Conservation (phyloP, 306 rosid genomes). For the Cercis canadensis region DNA sequence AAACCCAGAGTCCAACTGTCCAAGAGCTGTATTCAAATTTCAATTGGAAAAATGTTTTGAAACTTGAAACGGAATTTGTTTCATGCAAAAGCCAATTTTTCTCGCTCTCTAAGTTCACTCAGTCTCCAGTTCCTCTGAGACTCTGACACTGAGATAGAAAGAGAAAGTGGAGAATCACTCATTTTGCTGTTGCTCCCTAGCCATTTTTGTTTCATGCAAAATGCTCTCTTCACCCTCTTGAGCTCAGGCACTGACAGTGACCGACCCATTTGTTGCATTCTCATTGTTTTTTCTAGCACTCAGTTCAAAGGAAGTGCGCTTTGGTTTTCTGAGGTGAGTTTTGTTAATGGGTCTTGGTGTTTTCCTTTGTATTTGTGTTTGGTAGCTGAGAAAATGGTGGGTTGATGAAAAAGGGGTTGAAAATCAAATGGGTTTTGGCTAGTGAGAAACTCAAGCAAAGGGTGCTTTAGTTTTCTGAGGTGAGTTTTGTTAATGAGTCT, state of each 20-base stretch:
- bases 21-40: not conserved
- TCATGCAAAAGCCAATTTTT: slow-evolving; percentile 31
- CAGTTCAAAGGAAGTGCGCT: not conserved
- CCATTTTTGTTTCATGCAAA: slow-evolving; percentile 38
- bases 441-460: too few species aligned
- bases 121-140: not conserved
- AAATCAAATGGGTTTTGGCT: not conserved
- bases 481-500: too few species aligned
- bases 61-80: slow-evolving; percentile 8
- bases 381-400: slow-evolving; percentile 17
- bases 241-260: not conserved
- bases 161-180: not conserved
- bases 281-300: slow-evolving; percentile 7
- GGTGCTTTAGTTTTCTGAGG: too few species aligned
- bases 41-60: not conserved
- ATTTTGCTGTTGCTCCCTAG: not conserved
- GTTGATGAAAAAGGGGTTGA: not conserved
- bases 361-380: not conserved
- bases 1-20: not conserved
- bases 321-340: slow-evolving; percentile 25
- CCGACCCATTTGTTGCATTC: not conserved
- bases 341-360: slow-evolving; percentile 18
- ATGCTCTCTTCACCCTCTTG: not conserved
- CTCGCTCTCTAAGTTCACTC: not conserved
- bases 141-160: not conserved